These are phyloP conservation scores for Candida quercuum DNA, from an alignment of 805 yeast species.

Conservation along the genomic window DNA sequence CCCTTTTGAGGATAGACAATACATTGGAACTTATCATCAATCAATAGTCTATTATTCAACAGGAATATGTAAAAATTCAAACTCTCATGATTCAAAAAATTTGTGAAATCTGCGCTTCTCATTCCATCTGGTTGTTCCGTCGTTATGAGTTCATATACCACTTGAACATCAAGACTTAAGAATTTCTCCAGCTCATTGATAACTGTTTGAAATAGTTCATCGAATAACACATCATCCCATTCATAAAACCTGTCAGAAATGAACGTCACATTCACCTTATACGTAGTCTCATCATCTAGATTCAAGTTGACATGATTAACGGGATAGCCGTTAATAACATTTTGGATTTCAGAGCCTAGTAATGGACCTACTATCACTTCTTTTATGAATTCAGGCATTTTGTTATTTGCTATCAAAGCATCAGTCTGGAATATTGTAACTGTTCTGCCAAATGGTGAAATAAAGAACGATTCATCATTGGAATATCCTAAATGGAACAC, in stretches of 20 bases:
- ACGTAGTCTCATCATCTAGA: neutral
- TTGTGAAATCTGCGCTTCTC: neutral
- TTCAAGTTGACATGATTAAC: neutral
- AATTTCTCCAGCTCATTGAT: constrained; percentile 6
- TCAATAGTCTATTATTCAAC: neutral
- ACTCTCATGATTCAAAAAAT: constrained; percentile 2
- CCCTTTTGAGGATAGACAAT: constrained; percentile 1
- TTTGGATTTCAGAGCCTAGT: constrained; percentile 4
- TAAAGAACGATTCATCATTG: constrained; percentile 8
- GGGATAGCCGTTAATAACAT: neutral
- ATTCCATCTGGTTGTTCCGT: neutral
- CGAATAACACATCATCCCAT: constrained; percentile 11
- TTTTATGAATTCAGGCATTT: constrained; percentile 8
- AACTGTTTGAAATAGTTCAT: constrained; percentile 6
- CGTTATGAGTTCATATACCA: neutral
- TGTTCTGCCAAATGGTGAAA: constrained; percentile 9
- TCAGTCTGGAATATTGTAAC: constrained; percentile 11
- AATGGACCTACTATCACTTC: constrained; percentile 8
- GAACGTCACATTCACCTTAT: constrained; percentile 1
- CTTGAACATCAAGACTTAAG: neutral
- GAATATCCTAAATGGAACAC: constrained; percentile 5
- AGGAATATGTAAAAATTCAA: constrained; percentile 2
- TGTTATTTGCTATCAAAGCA: constrained; percentile 8
- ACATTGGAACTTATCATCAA: neutral
- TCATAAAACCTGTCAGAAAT: constrained; percentile 3